These are phyloP conservation scores for Grosmannia serpens DNA, from an alignment of 2,329 filamentous ascomycete genomes.

Conservation along the genomic window DNA sequence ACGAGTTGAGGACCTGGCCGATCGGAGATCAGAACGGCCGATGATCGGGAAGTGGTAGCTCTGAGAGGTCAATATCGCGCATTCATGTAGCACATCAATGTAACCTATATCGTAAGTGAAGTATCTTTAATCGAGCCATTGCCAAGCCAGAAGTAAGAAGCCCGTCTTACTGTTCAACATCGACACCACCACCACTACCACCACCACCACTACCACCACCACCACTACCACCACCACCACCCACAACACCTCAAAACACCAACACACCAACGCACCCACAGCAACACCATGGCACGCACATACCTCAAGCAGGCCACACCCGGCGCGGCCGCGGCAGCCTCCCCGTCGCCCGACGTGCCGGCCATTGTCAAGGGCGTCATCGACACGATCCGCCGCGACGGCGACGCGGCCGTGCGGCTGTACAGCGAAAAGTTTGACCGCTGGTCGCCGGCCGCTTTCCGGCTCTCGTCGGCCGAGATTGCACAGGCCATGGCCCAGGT, in stretches of 20 bases:
- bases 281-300: not conserved
- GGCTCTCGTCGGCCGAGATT: conserved; percentile 32
- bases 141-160: no score
- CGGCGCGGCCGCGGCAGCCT: not conserved
- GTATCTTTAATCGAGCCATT: no score
- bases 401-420: conserved; percentile 33
- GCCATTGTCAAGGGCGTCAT: conserved; percentile 36
- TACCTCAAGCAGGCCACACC: conserved; percentile 5
- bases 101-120: not conserved
- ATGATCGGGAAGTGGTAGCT: not conserved
- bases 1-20: not conserved
- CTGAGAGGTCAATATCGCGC: not conserved
- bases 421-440: conserved; percentile 44
- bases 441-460: conserved; percentile 37
- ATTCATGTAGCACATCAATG: not conserved
- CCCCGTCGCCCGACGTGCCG: conserved; percentile 15
- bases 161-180: no score
- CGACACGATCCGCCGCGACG: conserved; percentile 30
- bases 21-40: not conserved
- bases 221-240: no score
- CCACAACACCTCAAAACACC: not conserved
- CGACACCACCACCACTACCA: no score
- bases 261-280: not conserved
- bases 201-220: no score
- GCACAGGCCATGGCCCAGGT: conserved; percentile 30